Evolutionary conservation across 2,329 filamentous ascomycete genomes (phyloP).

Genomic region (Alternaria triticina): DNA sequence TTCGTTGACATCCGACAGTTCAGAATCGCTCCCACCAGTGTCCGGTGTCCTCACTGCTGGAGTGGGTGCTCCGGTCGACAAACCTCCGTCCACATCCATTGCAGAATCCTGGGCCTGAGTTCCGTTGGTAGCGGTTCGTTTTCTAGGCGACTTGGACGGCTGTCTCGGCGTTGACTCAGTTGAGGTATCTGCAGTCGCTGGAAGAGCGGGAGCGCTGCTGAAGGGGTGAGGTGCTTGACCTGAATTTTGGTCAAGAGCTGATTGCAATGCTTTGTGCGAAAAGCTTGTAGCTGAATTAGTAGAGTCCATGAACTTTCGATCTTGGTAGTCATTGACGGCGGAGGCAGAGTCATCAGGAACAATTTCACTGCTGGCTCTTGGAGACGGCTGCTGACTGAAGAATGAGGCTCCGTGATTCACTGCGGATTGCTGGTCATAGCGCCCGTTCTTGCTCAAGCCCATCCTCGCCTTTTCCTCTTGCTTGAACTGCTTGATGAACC

Average conservation of each 20-base stretch:
- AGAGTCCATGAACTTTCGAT: conserved; percentile 12
- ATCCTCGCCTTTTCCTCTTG: conserved; percentile 36
- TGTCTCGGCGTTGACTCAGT: conserved; percentile 34
- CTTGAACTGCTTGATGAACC: conserved; percentile 51
- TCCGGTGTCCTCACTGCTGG: conserved; percentile 37
- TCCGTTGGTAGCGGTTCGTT: conserved; percentile 33
- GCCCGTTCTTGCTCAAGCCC: conserved; percentile 21
- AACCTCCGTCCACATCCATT: conserved; percentile 30
- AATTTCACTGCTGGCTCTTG: conserved; percentile 32
- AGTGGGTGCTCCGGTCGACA: conserved; percentile 35
- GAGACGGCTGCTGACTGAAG: conserved; percentile 28
- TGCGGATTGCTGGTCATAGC: conserved; percentile 23
- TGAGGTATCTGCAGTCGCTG: conserved; percentile 26
- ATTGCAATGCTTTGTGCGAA: conserved; percentile 26
- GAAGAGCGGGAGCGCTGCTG: conserved; percentile 36
- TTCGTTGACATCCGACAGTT: conserved; percentile 48
- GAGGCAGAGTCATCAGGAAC: conserved; percentile 34
- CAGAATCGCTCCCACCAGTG: conserved; percentile 41
- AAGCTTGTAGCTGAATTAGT: conserved; percentile 19
- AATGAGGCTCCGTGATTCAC: conserved; percentile 42
- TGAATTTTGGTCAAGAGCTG: conserved; percentile 17
- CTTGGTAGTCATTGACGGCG: conserved; percentile 25
- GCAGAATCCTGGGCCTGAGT: conserved; percentile 19
- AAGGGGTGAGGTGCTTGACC: conserved; percentile 32
- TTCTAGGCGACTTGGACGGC: conserved; percentile 42